Conservation (phyloP, 225 moss, liverwort and hornwort species). For the Antitrichia curtipendula region DNA sequence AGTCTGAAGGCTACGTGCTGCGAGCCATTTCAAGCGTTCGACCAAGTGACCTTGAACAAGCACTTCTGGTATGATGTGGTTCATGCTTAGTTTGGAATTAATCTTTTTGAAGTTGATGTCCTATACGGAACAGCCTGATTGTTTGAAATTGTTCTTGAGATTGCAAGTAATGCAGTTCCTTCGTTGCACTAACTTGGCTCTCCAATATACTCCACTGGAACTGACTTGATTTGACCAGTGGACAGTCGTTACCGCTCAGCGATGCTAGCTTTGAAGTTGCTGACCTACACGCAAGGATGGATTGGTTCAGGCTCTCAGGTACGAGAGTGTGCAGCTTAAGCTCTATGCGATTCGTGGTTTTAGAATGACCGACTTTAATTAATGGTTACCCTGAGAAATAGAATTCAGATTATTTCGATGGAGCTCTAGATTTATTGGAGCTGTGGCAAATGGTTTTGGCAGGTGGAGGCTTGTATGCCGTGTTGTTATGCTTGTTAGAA, state of each 20-base stretch:
- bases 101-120: not conserved
- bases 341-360: not conserved
- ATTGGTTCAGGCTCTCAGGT: constrained; percentile 73
- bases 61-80: constrained; percentile 58
- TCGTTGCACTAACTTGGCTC: not conserved
- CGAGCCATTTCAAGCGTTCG: constrained; percentile 81
- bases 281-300: constrained; percentile 81
- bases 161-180: not conserved
- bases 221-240: not conserved
- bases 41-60: constrained; percentile 95
- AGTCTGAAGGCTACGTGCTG: constrained; percentile 61
- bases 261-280: constrained; percentile 91
- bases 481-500: constrained; percentile 70
- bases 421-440: not conserved
- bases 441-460: not conserved
- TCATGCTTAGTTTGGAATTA: not conserved
- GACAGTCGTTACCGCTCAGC: constrained; percentile 80
- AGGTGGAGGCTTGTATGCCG: constrained; percentile 97
- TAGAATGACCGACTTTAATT: not conserved
- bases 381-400: not conserved
- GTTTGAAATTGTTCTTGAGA: not conserved
- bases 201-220: not conserved
- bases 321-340: not conserved
- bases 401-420: no score
- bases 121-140: not conserved